Evolutionary conservation across 225 moss, liverwort and hornwort species (phyloP).

Genomic region (Rhytidiadelphus loreus): DNA sequence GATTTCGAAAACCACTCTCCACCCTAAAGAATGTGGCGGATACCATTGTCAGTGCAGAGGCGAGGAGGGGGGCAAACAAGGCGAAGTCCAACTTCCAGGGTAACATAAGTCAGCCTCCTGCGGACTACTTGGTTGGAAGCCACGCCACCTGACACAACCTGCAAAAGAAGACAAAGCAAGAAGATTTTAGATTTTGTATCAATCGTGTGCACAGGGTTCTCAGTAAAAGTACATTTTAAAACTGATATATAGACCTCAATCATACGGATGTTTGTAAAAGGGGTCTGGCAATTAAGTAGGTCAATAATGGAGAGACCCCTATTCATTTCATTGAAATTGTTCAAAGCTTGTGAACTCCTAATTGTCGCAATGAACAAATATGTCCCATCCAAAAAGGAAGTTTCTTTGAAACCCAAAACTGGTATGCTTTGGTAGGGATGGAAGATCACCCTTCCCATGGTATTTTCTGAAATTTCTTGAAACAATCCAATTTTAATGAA

Average conservation of each 20-base stretch:
- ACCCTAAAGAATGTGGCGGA: not conserved
- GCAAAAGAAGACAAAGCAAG: not conserved
- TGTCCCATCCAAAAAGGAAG: not conserved
- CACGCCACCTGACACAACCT: conserved; percentile 98
- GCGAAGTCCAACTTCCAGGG: conserved; percentile 61
- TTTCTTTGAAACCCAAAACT: not conserved
- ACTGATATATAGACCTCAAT: not conserved
- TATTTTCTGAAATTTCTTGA: not conserved
- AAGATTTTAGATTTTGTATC: not conserved
- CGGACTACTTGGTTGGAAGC: conserved; percentile 86
- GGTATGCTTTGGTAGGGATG: not conserved
- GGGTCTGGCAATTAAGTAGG: not conserved
- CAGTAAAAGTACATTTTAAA: not conserved
- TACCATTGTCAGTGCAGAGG: conserved; percentile 96
- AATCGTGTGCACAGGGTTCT: not conserved
- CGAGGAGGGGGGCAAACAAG: conserved; percentile 95
- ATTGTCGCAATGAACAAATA: not conserved
- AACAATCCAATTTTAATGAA: not conserved
- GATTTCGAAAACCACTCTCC: not conserved
- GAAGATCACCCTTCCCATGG: not conserved
- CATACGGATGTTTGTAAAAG: not conserved
- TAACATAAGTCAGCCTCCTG: conserved; percentile 43
- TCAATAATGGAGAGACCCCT: not conserved
- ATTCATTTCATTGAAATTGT: not conserved
- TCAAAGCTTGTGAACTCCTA: not conserved